These are phyloP conservation scores for Trichoderma endophyticum DNA, from an alignment of 2,329 filamentous ascomycete genomes.

Conservation along the genomic window DNA sequence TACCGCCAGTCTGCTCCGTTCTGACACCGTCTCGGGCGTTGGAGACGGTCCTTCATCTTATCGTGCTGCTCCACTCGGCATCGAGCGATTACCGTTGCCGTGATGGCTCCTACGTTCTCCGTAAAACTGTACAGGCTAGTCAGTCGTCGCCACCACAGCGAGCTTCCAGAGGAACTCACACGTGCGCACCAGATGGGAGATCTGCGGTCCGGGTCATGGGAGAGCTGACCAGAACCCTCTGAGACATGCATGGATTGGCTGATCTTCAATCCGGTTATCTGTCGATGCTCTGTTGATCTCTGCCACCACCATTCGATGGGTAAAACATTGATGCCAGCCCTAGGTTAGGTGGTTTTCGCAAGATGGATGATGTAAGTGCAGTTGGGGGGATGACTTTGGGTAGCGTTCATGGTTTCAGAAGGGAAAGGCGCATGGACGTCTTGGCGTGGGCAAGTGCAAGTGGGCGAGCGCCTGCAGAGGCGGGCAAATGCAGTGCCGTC, in stretches of 20 bases:
- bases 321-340: neutral
- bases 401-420: neutral
- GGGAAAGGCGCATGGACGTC: slow-evolving; percentile 13
- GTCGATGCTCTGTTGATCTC: slow-evolving; percentile 13
- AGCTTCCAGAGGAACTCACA: neutral
- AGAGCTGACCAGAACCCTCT: neutral
- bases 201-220: neutral
- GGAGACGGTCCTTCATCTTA: slow-evolving; percentile 15
- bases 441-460: slow-evolving; percentile 11
- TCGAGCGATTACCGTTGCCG: neutral
- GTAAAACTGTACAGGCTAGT: neutral
- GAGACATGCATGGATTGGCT: slow-evolving; percentile 7
- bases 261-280: slow-evolving; percentile 13
- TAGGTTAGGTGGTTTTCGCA: neutral
- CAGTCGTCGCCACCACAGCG: neutral
- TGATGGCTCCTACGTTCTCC: neutral
- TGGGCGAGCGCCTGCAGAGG: neutral
- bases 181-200: slow-evolving; percentile 2
- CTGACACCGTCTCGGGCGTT: slow-evolving; percentile 10
- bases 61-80: neutral
- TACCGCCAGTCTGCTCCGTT: neutral
- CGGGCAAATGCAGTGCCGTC: neutral
- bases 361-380: neutral
- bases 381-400: neutral
- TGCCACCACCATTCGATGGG: neutral